Evolutionary conservation across 495 filamentous ascomycete genomes (phyloP), one percentile per base, ranked within the genome.

Genomic region (Xeromyces bisporus): DNA sequence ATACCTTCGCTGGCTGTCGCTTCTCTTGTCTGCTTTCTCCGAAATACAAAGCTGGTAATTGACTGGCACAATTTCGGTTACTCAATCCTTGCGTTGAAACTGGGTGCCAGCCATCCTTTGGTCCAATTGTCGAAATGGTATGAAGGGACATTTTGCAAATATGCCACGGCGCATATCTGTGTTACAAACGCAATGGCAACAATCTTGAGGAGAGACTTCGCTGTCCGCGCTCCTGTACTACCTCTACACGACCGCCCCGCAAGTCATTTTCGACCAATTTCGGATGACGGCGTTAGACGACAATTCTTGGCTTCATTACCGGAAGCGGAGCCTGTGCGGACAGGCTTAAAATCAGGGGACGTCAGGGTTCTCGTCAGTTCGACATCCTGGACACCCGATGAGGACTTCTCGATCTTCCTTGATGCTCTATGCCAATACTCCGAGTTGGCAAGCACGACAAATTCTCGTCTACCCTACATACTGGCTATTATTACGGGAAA

Each of bases 51-150:
- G 34, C 69, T 94, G 2, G 64, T 94, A 21, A 83, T 96, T 34
- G 89, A 99, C 55, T 99, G 89, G 89, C 89, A 99, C 60, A 99
- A 99, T 52, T 93, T 93, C 53, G 87, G 89, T 38, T 93, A 82
- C 64, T 86, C 80, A n/a, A 87, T 96, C 35, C 73, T 99, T 3
- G 73, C 80, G 41, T 42, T 80, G 46, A 69, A 81, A 57, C 46
- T 74, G 23, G 52, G 66, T 11, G 36, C 50, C 26, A 34, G 32
- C 5, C 87, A 93, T 48, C 81, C 80, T 0, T 64, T 96, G 6
- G 85, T 94, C 10, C 58, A 41, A 32, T 43, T 87, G 12, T 77
- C 84, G 2, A 71, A 69, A 28, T 61, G 69, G 44, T 93, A 93
- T 49, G 89, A 97, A 45, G 64, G 55, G 23, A 42, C 58, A 10